A percentile compares a stretch with the other conserved stretches of the same genome.
Conservation (phyloP, 768 basidiomycete species). For the Tricholoma sp. region DNA sequence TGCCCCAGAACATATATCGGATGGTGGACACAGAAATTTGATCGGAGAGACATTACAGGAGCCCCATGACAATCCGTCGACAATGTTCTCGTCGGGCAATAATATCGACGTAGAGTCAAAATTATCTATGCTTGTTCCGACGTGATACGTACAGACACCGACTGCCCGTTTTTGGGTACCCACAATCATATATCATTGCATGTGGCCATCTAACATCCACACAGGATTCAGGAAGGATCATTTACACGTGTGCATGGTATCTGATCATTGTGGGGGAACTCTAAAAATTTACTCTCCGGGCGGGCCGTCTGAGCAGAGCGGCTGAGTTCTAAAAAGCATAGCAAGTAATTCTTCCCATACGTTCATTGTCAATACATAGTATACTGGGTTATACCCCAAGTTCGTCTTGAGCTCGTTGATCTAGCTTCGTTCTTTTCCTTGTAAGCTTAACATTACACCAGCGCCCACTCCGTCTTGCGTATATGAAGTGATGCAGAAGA, state of each 20-base stretch:
- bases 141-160: not conserved
- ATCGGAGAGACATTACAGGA: not conserved
- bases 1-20: not conserved
- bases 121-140: slow-evolving; percentile 7
- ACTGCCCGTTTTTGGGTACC: too few relatives aligned
- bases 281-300: too few relatives aligned
- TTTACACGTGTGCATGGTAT: not conserved
- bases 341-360: not conserved
- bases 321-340: not conserved
- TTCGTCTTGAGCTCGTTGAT: not conserved
- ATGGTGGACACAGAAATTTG: not conserved
- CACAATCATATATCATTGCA: too few relatives aligned
- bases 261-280: too few relatives aligned
- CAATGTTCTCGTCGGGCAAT: slow-evolving; percentile 1
- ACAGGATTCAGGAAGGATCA: too few relatives aligned
- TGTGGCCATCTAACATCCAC: too few relatives aligned
- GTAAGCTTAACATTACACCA: slow-evolving; percentile 27
- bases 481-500: slow-evolving; percentile 32
- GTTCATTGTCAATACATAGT: not conserved
- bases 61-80: not conserved
- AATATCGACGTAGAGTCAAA: slow-evolving; percentile 11
- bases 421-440: slow-evolving; percentile 9
- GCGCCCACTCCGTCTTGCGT: slow-evolving; percentile 11
- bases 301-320: too few relatives aligned
- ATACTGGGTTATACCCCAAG: not conserved